Percentiles rank a stretch among this genome's conserved stretches.
These are phyloP conservation scores for Beauveria sp. DNA, from an alignment of 2,329 filamentous ascomycete genomes.

Conservation along the genomic window DNA sequence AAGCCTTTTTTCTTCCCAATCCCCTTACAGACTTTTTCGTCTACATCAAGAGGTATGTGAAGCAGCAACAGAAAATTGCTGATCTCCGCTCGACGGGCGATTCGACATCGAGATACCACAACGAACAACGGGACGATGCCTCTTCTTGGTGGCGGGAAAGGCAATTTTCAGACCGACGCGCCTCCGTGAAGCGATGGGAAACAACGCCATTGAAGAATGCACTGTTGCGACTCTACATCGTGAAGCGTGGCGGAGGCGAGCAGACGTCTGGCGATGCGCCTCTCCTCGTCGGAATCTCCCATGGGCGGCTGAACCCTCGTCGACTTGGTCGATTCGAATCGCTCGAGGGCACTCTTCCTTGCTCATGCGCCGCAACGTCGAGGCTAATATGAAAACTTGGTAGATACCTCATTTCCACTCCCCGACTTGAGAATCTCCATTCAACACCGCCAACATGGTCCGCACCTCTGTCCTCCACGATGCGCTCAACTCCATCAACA, in stretches of 20 bases:
- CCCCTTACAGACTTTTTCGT: conserved; percentile 11
- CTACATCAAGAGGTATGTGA: conserved; percentile 39
- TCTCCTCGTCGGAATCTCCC: conserved; percentile 47
- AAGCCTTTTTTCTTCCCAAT: conserved; percentile 9
- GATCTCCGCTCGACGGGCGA: conserved; percentile 21
- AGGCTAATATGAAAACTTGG: conserved; percentile 49
- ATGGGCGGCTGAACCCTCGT: conserved; percentile 65
- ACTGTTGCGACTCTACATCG: background rate
- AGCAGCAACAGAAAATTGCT: conserved; percentile 8
- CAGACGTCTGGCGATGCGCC: conserved; percentile 46
- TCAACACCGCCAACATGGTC: conserved; percentile 80
- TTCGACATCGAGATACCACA: conserved; percentile 17
- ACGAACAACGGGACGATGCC: conserved; percentile 31
- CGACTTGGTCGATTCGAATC: conserved; percentile 26
- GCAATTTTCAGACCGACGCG: conserved; percentile 43
- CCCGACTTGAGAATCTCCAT: conserved; percentile 73
- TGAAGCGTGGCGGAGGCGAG: background rate
- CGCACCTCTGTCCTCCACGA: conserved; percentile 99
- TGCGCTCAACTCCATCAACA: conserved; percentile 99
- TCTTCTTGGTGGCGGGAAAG: conserved; percentile 50
- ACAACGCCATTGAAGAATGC: background rate
- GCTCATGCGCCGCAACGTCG: conserved; percentile 44
- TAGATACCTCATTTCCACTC: conserved; percentile 59
- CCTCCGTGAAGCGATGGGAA: background rate
- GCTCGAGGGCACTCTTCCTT: conserved; percentile 61